Evolutionary conservation across 768 basidiomycete species (phyloP).

Genomic region (Collybiopsis confluens): DNA sequence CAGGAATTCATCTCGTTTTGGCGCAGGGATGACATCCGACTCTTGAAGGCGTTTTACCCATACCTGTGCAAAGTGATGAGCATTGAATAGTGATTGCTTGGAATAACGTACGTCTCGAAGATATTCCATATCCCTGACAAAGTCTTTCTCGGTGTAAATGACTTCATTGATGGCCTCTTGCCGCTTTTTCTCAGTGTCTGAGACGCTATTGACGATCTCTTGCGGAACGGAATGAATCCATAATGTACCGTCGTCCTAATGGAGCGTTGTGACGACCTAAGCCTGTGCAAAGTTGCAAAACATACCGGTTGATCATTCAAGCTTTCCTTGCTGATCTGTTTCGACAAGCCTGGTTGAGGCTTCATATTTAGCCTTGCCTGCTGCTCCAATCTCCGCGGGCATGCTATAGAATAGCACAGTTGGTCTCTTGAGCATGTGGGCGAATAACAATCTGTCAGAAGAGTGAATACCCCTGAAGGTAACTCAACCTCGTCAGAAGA

Average conservation of each 20-base stretch:
- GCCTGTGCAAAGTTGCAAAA: conserved; percentile 14
- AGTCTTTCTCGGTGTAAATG: conserved; percentile 91
- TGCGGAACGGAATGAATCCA: conserved; percentile 97
- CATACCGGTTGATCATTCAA: conserved; percentile 72
- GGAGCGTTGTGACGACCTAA: background rate
- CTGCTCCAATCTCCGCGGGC: conserved; percentile 90
- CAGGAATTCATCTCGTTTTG: conserved; percentile 79
- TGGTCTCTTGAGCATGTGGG: conserved; percentile 93
- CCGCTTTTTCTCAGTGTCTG: conserved; percentile 89
- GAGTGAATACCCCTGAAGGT: conserved; percentile 92
- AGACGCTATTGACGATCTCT: conserved; percentile 89
- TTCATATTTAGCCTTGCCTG: conserved; percentile 94
- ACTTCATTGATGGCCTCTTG: conserved; percentile 99
- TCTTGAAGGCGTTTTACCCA: conserved; percentile 89
- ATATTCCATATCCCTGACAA: conserved; percentile 97
- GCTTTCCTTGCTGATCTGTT: conserved; percentile 79
- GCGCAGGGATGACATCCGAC: conserved; percentile 67
- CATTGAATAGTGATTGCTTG: conserved; percentile 1
- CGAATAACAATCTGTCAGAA: conserved; percentile 96
- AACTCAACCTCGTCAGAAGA: conserved; percentile 62
- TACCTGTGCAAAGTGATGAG: conserved; percentile 37
- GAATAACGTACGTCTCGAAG: conserved; percentile 74
- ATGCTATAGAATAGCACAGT: conserved; percentile 97
- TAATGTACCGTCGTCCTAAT: conserved; percentile 59
- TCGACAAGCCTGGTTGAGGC: conserved; percentile 82